Conservation (phyloP, 345 rosid species). For the Draba incana region DNA sequence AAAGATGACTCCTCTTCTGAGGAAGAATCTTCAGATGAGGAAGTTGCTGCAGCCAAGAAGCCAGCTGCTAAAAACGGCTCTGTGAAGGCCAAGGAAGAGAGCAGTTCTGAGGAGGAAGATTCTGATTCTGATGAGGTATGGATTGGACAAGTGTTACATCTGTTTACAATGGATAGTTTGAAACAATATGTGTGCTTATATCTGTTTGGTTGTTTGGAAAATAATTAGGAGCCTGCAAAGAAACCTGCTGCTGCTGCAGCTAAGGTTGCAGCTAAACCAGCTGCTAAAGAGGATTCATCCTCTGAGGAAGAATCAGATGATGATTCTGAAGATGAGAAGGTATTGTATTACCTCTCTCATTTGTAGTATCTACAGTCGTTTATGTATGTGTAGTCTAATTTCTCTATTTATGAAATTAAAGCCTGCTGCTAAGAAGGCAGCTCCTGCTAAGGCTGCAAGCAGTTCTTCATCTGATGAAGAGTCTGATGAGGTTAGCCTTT, state of each 20-base stretch:
- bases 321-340: constrained; percentile 43
- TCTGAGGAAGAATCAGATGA: constrained; percentile 42
- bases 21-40: constrained; percentile 54
- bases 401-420: constrained; percentile 1
- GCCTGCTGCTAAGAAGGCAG: constrained; percentile 44
- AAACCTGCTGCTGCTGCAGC: constrained; percentile 38
- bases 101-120: constrained; percentile 51
- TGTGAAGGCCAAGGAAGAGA: constrained; percentile 47
- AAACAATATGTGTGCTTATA: background rate
- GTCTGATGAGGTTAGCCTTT: constrained; percentile 41
- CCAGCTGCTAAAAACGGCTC: constrained; percentile 48
- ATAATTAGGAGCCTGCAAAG: constrained; percentile 43
- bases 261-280: constrained; percentile 37
- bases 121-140: constrained; percentile 40
- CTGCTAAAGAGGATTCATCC: constrained; percentile 43
- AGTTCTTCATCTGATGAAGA: constrained; percentile 42
- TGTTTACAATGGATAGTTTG: too few relatives aligned
- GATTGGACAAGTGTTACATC: background rate
- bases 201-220: background rate
- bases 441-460: constrained; percentile 44
- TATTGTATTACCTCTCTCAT: background rate
- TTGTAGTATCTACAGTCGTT: background rate
- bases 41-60: constrained; percentile 37
- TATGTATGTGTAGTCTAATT: background rate
- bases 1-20: constrained; percentile 54